Evolutionary conservation across 1,284 basidiomycete species (phyloP).

Genomic region (Boletus sp.): DNA sequence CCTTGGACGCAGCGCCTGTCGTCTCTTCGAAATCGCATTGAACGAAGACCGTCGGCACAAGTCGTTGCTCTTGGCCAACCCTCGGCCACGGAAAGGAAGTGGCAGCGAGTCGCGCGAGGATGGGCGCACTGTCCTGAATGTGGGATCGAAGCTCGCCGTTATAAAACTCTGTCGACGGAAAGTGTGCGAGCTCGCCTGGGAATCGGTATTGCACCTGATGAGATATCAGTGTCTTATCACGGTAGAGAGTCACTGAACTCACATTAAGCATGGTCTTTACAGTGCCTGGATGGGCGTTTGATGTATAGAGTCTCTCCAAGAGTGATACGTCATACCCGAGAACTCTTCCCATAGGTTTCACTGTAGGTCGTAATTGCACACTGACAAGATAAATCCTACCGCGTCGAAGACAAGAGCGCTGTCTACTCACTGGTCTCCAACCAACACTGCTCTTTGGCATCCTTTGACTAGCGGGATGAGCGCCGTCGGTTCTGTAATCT

Average conservation of each 20-base stretch:
- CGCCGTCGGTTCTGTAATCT: conserved; percentile 64
- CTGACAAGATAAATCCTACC: conserved; percentile 37
- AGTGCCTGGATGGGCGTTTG: conserved; percentile 41
- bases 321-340: conserved; percentile 62
- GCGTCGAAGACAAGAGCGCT: background rate
- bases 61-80: conserved; percentile 21
- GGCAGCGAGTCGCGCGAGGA: conserved; percentile 44
- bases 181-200: conserved; percentile 55
- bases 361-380: conserved; percentile 66
- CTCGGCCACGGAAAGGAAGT: conserved; percentile 62
- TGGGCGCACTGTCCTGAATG: conserved; percentile 43
- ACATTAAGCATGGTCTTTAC: conserved; percentile 65
- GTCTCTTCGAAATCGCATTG: conserved; percentile 62
- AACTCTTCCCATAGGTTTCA: conserved; percentile 57
- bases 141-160: conserved; percentile 54
- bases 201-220: conserved; percentile 63
- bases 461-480: conserved; percentile 69
- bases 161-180: conserved; percentile 67
- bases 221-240: background rate
- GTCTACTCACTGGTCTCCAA: conserved; percentile 65
- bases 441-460: conserved; percentile 56
- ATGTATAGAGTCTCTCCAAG: conserved; percentile 60
- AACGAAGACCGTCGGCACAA: conserved; percentile 59
- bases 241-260: conserved; percentile 17
- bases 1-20: conserved; percentile 60